A percentile compares a stretch with the other conserved stretches of the same genome.
phyloP scores from a whole-genome alignment of 345 rosid genomes.

The Erysimum cheiranthoides region DNA sequence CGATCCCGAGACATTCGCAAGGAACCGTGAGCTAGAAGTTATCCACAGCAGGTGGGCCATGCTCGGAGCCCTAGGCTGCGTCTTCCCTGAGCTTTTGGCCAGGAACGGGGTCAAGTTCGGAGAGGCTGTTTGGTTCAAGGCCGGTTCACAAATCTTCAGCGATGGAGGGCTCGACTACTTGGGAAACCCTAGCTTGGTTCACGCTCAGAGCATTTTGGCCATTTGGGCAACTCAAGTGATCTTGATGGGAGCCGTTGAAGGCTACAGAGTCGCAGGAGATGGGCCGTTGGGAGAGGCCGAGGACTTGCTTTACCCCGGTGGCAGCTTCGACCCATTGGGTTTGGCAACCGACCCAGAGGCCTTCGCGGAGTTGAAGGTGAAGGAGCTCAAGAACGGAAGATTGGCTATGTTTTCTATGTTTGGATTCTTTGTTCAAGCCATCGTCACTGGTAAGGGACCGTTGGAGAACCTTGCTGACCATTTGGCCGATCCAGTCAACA shows the following conservation, averaged over 20 bases:
- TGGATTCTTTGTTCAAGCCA: constrained; percentile 87
- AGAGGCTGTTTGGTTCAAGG: constrained; percentile 91
- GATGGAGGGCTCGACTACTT: constrained; percentile 84
- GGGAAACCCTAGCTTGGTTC: constrained; percentile 84
- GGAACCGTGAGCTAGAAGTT: constrained; percentile 60
- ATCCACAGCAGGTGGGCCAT: constrained; percentile 61
- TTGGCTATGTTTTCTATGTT: constrained; percentile 91
- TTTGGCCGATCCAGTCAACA: constrained; percentile 81
- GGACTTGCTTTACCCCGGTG: constrained; percentile 57
- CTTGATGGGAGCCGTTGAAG: constrained; percentile 87
- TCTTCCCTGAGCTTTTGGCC: constrained; percentile 61
- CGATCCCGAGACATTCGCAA: constrained; percentile 64
- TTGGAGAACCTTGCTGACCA: constrained; percentile 84
- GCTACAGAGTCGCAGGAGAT: constrained; percentile 70
- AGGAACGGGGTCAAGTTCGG: constrained; percentile 82
- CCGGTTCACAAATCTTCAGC: constrained; percentile 83
- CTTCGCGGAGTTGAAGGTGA: constrained; percentile 79
- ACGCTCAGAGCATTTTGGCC: constrained; percentile 82
- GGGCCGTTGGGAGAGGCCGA: constrained; percentile 59
- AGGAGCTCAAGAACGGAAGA: constrained; percentile 84
- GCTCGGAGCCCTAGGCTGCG: constrained; percentile 63
- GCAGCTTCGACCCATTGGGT: constrained; percentile 60
- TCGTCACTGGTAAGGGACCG: constrained; percentile 83
- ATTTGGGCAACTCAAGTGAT: constrained; percentile 84
- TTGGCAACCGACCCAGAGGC: constrained; percentile 84